Percentiles rank a stretch among this genome's conserved stretches.
phyloP scores from a whole-genome alignment of 176 grass and related monocot genomes.

The Cymbopogon citratus region DNA sequence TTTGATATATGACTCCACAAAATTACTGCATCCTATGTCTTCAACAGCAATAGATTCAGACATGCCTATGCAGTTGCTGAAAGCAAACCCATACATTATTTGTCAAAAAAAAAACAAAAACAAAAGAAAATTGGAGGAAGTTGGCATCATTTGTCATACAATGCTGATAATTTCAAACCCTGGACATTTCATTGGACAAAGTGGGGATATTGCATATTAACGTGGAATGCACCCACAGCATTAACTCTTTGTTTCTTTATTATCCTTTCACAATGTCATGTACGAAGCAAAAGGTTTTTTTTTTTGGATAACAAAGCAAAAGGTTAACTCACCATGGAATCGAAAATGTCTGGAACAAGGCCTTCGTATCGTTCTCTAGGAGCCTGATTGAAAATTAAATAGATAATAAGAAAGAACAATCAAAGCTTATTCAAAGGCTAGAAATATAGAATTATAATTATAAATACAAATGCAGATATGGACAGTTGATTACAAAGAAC shows the following conservation, averaged over 20 bases:
- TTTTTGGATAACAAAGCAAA: neutral
- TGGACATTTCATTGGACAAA: neutral
- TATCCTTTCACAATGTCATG: neutral
- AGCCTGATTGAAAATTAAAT: conserved; percentile 16
- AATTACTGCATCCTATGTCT: neutral
- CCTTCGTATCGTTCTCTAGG: conserved; percentile 42
- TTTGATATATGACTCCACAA: neutral
- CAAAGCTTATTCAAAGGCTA: neutral
- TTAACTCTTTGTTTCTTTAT: neutral
- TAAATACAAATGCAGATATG: neutral
- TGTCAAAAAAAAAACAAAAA: neutral
- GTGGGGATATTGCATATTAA: neutral
- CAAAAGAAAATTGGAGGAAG: neutral
- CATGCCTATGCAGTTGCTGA: neutral
- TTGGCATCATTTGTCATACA: neutral
- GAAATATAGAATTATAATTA: neutral
- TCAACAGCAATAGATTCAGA: neutral
- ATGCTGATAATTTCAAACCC: neutral
- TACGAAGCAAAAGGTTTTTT: neutral
- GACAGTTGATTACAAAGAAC: neutral
- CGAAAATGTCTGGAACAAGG: conserved; percentile 30
- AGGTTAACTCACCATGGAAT: conserved; percentile 29
- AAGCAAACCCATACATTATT: neutral
- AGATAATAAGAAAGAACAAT: conserved; percentile 21
- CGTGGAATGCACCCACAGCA: neutral